Percentiles rank a stretch among this genome's conserved stretches.
These are phyloP conservation scores for Anacardium occidentale DNA, from an alignment of 345 rosid species.

Conservation along the genomic window DNA sequence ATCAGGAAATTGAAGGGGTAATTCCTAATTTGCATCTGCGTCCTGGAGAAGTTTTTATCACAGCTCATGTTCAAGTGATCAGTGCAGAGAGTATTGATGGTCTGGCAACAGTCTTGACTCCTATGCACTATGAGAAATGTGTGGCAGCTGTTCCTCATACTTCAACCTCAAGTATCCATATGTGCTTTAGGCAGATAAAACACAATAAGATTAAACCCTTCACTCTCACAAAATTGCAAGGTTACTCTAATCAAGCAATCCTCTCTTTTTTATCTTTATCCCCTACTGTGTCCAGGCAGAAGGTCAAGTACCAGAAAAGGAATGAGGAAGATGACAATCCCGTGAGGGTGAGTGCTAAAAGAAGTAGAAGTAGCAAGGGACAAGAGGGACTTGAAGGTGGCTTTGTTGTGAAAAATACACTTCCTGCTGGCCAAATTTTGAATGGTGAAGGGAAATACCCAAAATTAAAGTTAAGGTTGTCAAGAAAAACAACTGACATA, in stretches of 20 bases:
- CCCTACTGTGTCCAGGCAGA: constrained; percentile 19
- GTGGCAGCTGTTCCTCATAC: constrained; percentile 19
- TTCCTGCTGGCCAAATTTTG: constrained; percentile 5
- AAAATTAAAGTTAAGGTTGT: constrained; percentile 35
- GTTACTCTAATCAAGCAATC: constrained; percentile 45
- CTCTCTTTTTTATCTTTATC: constrained; percentile 30
- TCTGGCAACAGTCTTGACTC: constrained; percentile 47
- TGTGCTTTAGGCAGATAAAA: constrained; percentile 46
- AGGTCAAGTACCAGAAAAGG: constrained; percentile 18
- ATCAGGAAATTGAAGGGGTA: constrained; percentile 31
- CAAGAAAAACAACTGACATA: constrained; percentile 19
- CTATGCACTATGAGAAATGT: constrained; percentile 36
- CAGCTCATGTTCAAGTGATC: constrained; percentile 43
- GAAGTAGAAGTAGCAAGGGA: constrained; percentile 12
- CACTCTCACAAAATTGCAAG: constrained; percentile 43
- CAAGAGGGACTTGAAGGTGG: constrained; percentile 21
- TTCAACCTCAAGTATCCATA: constrained; percentile 21
- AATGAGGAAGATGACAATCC: constrained; percentile 19
- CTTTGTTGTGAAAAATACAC: constrained; percentile 18
- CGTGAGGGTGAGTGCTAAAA: constrained; percentile 19
- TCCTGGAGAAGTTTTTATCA: constrained; percentile 44
- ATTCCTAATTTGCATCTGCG: constrained; percentile 31
- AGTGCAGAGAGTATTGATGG: constrained; percentile 43
- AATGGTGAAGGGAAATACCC: constrained; percentile 19
- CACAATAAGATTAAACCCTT: constrained; percentile 43